These are phyloP conservation scores for Euphorbia pulcherrima DNA, from an alignment of 345 rosid genomes.

Conservation along the genomic window DNA sequence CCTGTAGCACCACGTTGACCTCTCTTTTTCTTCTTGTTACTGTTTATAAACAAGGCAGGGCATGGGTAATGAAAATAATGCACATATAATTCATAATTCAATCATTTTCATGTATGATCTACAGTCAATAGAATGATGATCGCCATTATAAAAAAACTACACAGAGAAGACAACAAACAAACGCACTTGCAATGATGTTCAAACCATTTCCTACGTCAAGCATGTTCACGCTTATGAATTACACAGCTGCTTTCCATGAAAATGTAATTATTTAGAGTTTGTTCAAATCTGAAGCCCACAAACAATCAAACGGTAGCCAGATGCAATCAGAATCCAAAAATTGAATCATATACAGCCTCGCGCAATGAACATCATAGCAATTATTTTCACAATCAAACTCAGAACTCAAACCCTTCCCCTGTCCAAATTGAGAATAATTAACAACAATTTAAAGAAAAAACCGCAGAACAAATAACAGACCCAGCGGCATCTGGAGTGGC, in stretches of 20 bases:
- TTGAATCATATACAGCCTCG: background rate
- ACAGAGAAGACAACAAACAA: background rate
- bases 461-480: slow-evolving; percentile 25
- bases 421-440: slow-evolving; percentile 15
- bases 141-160: background rate
- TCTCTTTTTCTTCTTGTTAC: slow-evolving; percentile 82
- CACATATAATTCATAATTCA: background rate
- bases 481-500: slow-evolving; percentile 76
- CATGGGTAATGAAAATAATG: background rate
- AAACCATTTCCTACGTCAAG: background rate
- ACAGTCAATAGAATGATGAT: background rate
- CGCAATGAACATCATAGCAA: background rate
- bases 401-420: slow-evolving; percentile 11
- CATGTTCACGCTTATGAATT: background rate
- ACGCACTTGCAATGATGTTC: background rate
- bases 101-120: background rate
- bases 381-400: background rate
- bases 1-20: slow-evolving; percentile 87
- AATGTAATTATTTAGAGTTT: background rate
- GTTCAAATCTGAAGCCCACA: background rate
- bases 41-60: slow-evolving; percentile 16
- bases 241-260: background rate
- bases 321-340: background rate
- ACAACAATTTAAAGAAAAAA: slow-evolving; percentile 10
- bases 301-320: background rate